phyloP scores from a whole-genome alignment of 2,329 filamentous ascomycete species.

The Trichophaea hybrida region DNA sequence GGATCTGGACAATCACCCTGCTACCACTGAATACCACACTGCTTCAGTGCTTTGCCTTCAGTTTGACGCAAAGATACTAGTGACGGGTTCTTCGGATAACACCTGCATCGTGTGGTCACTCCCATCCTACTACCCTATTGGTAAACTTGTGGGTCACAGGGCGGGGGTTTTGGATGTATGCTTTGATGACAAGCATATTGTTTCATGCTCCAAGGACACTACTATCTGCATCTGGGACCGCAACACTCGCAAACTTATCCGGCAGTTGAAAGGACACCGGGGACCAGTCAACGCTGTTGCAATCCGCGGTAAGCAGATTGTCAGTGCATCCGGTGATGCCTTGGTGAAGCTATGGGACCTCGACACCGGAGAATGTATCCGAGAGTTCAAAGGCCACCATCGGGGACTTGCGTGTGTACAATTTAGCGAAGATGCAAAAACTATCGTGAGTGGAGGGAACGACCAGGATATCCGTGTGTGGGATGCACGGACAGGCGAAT shows the following conservation, averaged over 20 bases:
- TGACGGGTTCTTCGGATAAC: slow-evolving; percentile 85
- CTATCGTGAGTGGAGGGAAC: slow-evolving; percentile 85
- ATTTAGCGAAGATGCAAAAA: slow-evolving; percentile 87
- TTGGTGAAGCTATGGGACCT: slow-evolving; percentile 93
- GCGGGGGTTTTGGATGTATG: slow-evolving; percentile 88
- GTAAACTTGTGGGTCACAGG: slow-evolving; percentile 61
- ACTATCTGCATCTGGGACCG: slow-evolving; percentile 93
- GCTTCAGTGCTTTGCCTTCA: slow-evolving; percentile 91
- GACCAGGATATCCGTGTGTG: slow-evolving; percentile 93
- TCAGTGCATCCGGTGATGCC: slow-evolving; percentile 88
- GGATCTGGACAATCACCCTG: not conserved
- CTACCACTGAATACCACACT: slow-evolving; percentile 52
- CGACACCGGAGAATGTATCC: slow-evolving; percentile 70
- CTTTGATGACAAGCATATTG: slow-evolving; percentile 81
- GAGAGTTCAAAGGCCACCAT: slow-evolving; percentile 79
- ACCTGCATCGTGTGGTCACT: slow-evolving; percentile 87
- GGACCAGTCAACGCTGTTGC: slow-evolving; percentile 96
- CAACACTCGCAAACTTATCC: slow-evolving; percentile 56
- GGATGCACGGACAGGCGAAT: slow-evolving; percentile 78
- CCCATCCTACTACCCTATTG: slow-evolving; percentile 62
- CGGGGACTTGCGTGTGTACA: slow-evolving; percentile 92
- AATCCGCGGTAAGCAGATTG: slow-evolving; percentile 79
- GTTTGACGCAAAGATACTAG: slow-evolving; percentile 82
- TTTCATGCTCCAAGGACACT: slow-evolving; percentile 92
- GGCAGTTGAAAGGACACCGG: slow-evolving; percentile 67